Evolutionary conservation across 257 asterid genomes (phyloP).

Genomic region (Gentiana dahurica): DNA sequence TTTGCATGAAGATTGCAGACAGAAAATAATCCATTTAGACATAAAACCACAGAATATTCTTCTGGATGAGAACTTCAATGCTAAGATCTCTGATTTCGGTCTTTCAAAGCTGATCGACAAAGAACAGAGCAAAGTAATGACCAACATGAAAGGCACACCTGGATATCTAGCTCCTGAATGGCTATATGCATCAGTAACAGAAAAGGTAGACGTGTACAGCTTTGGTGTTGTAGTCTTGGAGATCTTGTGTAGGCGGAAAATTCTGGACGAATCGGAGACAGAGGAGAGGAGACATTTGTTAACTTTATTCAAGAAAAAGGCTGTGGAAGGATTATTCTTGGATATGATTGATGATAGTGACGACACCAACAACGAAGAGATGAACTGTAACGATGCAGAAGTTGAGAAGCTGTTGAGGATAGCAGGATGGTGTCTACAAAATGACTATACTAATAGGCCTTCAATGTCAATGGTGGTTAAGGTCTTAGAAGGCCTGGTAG

Average conservation of each 20-base stretch:
- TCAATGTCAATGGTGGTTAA: constrained; percentile 12
- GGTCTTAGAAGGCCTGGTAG: constrained; percentile 6
- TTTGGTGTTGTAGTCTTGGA: constrained; percentile 22
- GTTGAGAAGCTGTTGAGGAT: constrained; percentile 11
- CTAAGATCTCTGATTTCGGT: constrained; percentile 25
- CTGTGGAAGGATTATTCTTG: constrained; percentile 13
- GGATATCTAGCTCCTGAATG: constrained; percentile 24
- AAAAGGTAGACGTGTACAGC: constrained; percentile 23
- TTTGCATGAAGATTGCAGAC: constrained; percentile 24
- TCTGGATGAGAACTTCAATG: constrained; percentile 15
- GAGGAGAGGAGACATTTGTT: constrained; percentile 12
- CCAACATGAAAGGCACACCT: constrained; percentile 25
- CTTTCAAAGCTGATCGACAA: constrained; percentile 20
- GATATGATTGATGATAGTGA: constrained; percentile 19
- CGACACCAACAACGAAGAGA: constrained; percentile 5
- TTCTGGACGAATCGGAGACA: constrained; percentile 9
- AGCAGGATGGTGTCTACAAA: constrained; percentile 22
- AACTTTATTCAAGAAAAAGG: constrained; percentile 16
- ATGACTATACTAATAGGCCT: constrained; percentile 10
- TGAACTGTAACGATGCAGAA: constrained; percentile 11
- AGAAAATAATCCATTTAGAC: constrained; percentile 20
- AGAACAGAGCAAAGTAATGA: constrained; percentile 18
- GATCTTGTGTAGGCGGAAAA: constrained; percentile 15
- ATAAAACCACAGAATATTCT: constrained; percentile 24
- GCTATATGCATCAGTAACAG: constrained; percentile 16